Percentiles rank a stretch among this genome's conserved stretches.
Conservation (phyloP, 805 yeast genomes). For the Ogataea naganishii region DNA sequence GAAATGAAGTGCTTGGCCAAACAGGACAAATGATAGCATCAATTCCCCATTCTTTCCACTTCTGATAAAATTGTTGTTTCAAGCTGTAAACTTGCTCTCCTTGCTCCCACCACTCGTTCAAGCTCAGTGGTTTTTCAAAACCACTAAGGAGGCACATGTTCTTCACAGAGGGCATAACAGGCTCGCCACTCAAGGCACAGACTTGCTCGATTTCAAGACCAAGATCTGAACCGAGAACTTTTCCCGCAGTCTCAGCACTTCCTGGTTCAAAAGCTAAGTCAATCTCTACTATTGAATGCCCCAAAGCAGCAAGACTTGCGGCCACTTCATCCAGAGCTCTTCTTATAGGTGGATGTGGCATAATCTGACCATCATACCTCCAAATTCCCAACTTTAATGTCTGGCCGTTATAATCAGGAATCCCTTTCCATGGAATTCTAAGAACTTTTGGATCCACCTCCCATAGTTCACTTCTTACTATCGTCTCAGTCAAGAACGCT, state of each 20-base stretch:
- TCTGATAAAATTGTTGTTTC: conserved; percentile 24
- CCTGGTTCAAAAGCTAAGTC: conserved; percentile 30
- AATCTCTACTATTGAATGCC: conserved; percentile 45
- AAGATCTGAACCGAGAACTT: conserved; percentile 38
- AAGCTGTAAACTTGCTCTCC: conserved; percentile 21
- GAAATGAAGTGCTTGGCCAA: conserved; percentile 30
- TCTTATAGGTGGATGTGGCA: conserved; percentile 44
- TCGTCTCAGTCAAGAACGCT: conserved; percentile 35
- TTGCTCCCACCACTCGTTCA: conserved; percentile 33
- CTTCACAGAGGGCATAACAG: conserved; percentile 7
- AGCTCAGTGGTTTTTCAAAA: conserved; percentile 5
- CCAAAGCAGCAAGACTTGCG: conserved; percentile 20
- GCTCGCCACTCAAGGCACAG: conserved; percentile 17
- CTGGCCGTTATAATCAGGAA: conserved; percentile 2
- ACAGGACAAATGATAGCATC: conserved; percentile 40
- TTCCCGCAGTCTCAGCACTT: conserved; percentile 11
- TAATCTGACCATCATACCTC: conserved; percentile 30
- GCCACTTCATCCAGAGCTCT: conserved; percentile 30
- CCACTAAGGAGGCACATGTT: no score
- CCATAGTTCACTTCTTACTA: conserved; percentile 35
- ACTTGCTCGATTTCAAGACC: conserved; percentile 11
- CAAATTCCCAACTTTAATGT: conserved; percentile 37
- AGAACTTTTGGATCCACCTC: conserved; percentile 33
- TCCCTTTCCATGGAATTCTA: conserved; percentile 37
- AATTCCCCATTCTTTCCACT: conserved; percentile 23